These are phyloP conservation scores for Eutrema heterophyllum DNA, from an alignment of 345 rosid genomes.

Conservation along the genomic window DNA sequence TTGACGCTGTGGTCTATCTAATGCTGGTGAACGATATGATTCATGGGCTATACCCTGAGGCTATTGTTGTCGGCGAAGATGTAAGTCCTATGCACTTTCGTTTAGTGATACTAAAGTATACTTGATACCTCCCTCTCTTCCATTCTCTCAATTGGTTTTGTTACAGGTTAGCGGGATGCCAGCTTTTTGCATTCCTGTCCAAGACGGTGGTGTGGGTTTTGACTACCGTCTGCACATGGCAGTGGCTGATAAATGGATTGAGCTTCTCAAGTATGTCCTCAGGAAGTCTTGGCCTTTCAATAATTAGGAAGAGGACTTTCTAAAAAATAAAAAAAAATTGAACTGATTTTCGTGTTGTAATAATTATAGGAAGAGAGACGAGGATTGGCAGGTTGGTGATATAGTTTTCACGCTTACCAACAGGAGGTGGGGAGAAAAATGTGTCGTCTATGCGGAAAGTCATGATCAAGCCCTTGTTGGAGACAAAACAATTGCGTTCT, in stretches of 20 bases:
- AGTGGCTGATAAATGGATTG: conserved; percentile 96
- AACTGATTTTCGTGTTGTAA: conserved; percentile 9
- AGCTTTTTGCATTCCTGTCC: conserved; percentile 76
- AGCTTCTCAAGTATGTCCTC: conserved; percentile 68
- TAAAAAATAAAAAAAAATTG: not conserved
- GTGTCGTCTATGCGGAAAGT: conserved; percentile 87
- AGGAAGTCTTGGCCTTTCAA: not conserved
- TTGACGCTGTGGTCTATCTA: conserved; percentile 84
- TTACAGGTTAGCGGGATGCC: conserved; percentile 99
- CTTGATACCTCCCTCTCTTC: not conserved
- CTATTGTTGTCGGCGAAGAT: conserved; percentile 90
- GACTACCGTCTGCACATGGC: conserved; percentile 99
- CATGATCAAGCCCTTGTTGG: conserved; percentile 99
- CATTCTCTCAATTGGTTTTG: not conserved
- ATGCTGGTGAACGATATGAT: conserved; percentile 95
- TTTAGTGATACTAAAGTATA: not conserved
- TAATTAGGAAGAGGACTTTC: not conserved
- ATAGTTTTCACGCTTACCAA: conserved; percentile 70
- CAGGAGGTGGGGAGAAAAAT: conserved; percentile 88
- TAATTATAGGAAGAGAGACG: conserved; percentile 70
- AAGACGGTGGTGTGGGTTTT: conserved; percentile 96
- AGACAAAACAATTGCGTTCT: conserved; percentile 95
- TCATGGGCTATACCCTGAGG: conserved; percentile 92
- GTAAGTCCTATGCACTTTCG: conserved; percentile 40
- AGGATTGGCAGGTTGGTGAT: conserved; percentile 83